Evolutionary conservation across 768 basidiomycete species (phyloP).

Genomic region (Agaricus sinodeliciosus): DNA sequence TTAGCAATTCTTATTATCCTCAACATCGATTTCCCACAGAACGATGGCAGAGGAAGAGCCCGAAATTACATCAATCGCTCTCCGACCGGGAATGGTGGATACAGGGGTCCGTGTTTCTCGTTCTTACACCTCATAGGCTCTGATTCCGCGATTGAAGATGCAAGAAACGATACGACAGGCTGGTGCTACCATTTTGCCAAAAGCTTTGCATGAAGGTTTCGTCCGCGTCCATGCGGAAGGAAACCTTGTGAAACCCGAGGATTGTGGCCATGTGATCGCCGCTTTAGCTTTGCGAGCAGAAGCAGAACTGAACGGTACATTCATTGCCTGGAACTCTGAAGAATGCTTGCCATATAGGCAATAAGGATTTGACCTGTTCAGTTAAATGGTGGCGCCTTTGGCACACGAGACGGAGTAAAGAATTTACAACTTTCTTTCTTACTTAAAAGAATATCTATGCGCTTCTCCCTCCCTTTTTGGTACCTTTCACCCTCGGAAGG

Average conservation of each 20-base stretch:
- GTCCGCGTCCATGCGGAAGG: slow-evolving; percentile 51
- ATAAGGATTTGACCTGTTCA: slow-evolving; percentile 7
- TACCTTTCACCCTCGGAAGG: neutral
- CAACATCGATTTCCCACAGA: slow-evolving; percentile 29
- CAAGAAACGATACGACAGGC: slow-evolving; percentile 47
- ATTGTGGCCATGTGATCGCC: slow-evolving; percentile 75
- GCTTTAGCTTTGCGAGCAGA: slow-evolving; percentile 62
- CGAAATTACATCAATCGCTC: slow-evolving; percentile 62
- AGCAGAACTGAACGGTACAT: slow-evolving; percentile 61
- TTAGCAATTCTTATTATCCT: neutral
- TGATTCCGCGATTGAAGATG: slow-evolving; percentile 45
- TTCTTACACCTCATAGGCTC: neutral
- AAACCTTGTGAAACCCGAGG: slow-evolving; percentile 69
- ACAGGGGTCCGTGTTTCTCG: slow-evolving; percentile 50
- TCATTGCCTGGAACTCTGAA: slow-evolving; percentile 75
- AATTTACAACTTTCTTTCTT: too few species aligned
- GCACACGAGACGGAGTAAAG: too few species aligned
- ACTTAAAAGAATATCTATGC: neutral
- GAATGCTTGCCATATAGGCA: slow-evolving; percentile 53
- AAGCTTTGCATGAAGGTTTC: slow-evolving; percentile 52
- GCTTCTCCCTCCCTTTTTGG: neutral
- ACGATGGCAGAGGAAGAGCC: slow-evolving; percentile 84
- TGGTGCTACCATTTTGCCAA: slow-evolving; percentile 48
- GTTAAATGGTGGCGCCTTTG: too few species aligned
- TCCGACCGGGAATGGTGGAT: slow-evolving; percentile 87